Conservation (phyloP, 176 grass and related monocot genomes). For the Zea mays region Zm-B73-REFERENCE-NAM-5.0 NC_050104.1:145054001-145054500, state of each 20-base stretch:
- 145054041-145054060: not conserved
- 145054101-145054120: not conserved
- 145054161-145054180: not conserved
- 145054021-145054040: too few relatives aligned
- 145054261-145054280: slow-evolving; percentile 5
- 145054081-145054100: too few relatives aligned
- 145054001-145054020: too few relatives aligned
- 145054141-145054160: not conserved
- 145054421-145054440: not conserved
- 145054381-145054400: slow-evolving; percentile 49
- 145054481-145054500: not conserved
- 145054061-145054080: not conserved
- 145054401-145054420: slow-evolving; percentile 3
- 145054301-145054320: slow-evolving; percentile 59
- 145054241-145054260: not conserved
- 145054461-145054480: not conserved
- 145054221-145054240: too few relatives aligned
- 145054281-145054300: slow-evolving; percentile 45
- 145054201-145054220: not conserved
- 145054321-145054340: slow-evolving; percentile 25
- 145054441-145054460: slow-evolving; percentile 11
- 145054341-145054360: slow-evolving; percentile 42
- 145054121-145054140: not conserved
- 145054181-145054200: not conserved
- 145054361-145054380: slow-evolving; percentile 61